Base-by-base conservation (phyloP, 495 filamentous ascomycete genomes). In the Penicillium herquei region DNA sequence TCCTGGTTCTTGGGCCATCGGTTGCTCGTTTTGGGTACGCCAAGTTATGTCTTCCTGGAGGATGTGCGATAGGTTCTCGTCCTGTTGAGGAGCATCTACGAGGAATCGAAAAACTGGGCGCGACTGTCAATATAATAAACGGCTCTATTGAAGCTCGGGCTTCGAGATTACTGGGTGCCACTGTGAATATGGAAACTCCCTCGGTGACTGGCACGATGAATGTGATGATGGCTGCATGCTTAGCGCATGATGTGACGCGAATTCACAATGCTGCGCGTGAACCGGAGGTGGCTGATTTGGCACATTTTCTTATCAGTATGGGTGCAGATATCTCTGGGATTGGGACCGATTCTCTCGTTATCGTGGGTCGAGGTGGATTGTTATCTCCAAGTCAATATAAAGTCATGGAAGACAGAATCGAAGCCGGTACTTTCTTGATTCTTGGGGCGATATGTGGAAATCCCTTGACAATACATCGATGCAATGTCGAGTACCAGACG, bases 351-450 rank as follows among this genome's bases (percentile, higher is more conserved):
- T 10, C 14, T 32, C 17, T 49, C 16, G 14, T 13, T 7, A n/a
- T 49, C 30, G 26, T 17, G 11, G 30, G 26, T 14, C 12, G 32
- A 6, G 46, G n/a, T 3, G 10, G n/a, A 35, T n/a, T 49, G 10
- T 13, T 6, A 14, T 16, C 47, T 37, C 32, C 30, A 13, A n/a
- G 33, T n/a, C 30, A 18, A 16, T 18, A 49, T 37, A 37, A 33
- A 6, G 33, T 49, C 31, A 18, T 49, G 21, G 16, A 37, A 35
- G 47, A 49, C 12, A 33, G 33, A 16, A 49, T 49, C 47, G 47
- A 49, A 31, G 47, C 47, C 35, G 47, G 47, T n/a, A 49, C 33
- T 13, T 39, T 49, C 34, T n/a, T 49, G 31, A 37, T 37, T 49
- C 31, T 17, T 13, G 47, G 30, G 14, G 31, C 13, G 13, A 43